These are phyloP conservation scores for Penicillium sp. DNA, from an alignment of 2,329 filamentous ascomycete species.

Conservation along the genomic window DNA sequence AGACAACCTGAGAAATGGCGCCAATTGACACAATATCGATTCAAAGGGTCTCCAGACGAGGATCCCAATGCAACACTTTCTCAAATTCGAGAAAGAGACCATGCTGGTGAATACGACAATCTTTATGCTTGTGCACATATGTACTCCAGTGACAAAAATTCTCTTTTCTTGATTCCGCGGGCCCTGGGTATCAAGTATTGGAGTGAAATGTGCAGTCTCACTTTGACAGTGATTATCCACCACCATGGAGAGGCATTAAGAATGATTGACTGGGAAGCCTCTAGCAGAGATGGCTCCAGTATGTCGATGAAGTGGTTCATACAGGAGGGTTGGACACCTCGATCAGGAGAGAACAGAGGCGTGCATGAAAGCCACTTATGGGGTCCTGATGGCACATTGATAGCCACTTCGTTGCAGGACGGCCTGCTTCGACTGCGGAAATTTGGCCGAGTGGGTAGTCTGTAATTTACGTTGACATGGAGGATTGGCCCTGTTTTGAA, in stretches of 20 bases:
- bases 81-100: constrained; percentile 24
- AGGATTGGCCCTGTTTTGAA: neutral
- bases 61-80: constrained; percentile 14
- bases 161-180: constrained; percentile 52
- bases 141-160: constrained; percentile 57
- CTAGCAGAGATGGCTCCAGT: constrained; percentile 11
- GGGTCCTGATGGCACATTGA: constrained; percentile 42
- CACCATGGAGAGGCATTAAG: constrained; percentile 38
- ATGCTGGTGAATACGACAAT: constrained; percentile 46
- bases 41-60: constrained; percentile 43
- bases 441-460: constrained; percentile 15
- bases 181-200: constrained; percentile 45
- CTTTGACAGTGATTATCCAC: constrained; percentile 51
- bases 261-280: constrained; percentile 40
- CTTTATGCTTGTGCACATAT: constrained; percentile 58
- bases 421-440: constrained; percentile 43
- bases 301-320: constrained; percentile 46
- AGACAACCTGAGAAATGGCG: constrained; percentile 35
- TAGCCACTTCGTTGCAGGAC: constrained; percentile 52
- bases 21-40: constrained; percentile 48
- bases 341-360: constrained; percentile 46
- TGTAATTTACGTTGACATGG: constrained; percentile 11
- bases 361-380: constrained; percentile 50
- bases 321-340: constrained; percentile 49
- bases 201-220: constrained; percentile 48